Conservation (phyloP, 2,329 filamentous ascomycete genomes). For the Chaetothyriales sp. region DNA sequence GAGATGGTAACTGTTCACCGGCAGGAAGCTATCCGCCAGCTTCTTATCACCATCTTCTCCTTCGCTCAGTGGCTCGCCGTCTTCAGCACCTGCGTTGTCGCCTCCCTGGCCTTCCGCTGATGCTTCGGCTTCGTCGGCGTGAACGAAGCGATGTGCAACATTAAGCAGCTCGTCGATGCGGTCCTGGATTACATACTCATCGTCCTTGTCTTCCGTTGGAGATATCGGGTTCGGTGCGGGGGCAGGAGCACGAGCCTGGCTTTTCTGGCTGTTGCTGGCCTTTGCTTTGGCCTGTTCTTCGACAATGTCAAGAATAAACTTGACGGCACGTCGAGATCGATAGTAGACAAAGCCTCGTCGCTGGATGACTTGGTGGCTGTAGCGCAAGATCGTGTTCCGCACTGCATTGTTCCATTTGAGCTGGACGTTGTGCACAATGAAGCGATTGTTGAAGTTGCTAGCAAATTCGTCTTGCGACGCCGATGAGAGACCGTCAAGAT, state of each 20-base stretch:
- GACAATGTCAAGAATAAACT: slow-evolving; percentile 95
- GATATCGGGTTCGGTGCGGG: slow-evolving; percentile 16
- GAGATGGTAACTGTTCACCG: slow-evolving; percentile 88
- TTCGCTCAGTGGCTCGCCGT: slow-evolving; percentile 26
- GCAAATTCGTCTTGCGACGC: slow-evolving; percentile 65
- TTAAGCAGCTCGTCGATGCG: slow-evolving; percentile 72
- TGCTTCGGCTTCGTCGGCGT: slow-evolving; percentile 45
- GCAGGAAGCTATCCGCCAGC: slow-evolving; percentile 72
- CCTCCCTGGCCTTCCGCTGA: neutral
- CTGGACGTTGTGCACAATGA: slow-evolving; percentile 94
- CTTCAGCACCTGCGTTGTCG: slow-evolving; percentile 12
- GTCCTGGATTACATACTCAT: slow-evolving; percentile 58
- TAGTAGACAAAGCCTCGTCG: slow-evolving; percentile 95
- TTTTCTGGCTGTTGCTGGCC: slow-evolving; percentile 20
- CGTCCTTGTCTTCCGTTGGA: slow-evolving; percentile 36
- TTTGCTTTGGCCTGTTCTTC: slow-evolving; percentile 78
- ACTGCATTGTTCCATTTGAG: slow-evolving; percentile 97
- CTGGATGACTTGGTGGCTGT: slow-evolving; percentile 94
- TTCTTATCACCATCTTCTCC: slow-evolving; percentile 40
- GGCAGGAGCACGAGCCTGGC: slow-evolving; percentile 6
- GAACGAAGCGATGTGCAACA: slow-evolving; percentile 70
- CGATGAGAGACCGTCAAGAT: slow-evolving; percentile 45
- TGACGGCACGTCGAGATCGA: slow-evolving; percentile 84
- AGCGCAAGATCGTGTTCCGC: slow-evolving; percentile 88
- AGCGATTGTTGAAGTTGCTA: slow-evolving; percentile 94